Evolutionary conservation across 495 filamentous ascomycete species (phyloP), one percentile per base, ranked within the genome.

Genomic region (Aspergillus leporis): DNA sequence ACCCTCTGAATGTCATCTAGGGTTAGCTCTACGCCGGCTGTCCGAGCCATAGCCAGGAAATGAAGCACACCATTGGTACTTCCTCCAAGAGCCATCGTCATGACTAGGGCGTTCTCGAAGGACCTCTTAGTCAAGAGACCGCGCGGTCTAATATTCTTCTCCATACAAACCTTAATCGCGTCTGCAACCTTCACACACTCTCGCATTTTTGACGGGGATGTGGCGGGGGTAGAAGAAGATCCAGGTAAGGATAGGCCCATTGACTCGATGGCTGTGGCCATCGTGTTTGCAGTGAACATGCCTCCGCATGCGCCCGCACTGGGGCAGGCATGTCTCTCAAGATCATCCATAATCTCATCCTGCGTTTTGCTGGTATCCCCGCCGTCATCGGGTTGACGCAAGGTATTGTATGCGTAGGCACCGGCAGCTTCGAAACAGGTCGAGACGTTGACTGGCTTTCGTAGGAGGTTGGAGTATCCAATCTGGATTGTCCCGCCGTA

Each of bases 221-320:
- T 79, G 3, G 94, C 94, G 3, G 93, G 93, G 54, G 87, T 96
- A 0, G 90, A 93, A 0, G 92, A 96, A 1, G 91, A 96, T 10
- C 93, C 93, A 0, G 94, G 93, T 16, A 97, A 80, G 3, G 86
- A 86, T 22, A 98, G 81, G 53, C 94, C 94, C 91, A 98, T 96
- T 8, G 92, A 90, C 72, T 98, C 94, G 61, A 98, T 92, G 14
- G 92, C 92, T 0, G 92, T 95, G 5, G 91, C 90, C 93, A 98
- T 96, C 2, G 94, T 97, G 72, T 98, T 98, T 55, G 94, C 94
- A 3, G 94, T 98, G 84, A 90, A 98, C 86, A 87, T 98, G 50
- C 94, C 94, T 61, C 94, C 94, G 66, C 94, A 98, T n/a, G 92
- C 93, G 32, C 93, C 93, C 14, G 90, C 86, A 14, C 90, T 92